Evolutionary conservation across 1,139 yeast genomes (phyloP).

Genomic region (Yamadazyma epiphylla): DNA sequence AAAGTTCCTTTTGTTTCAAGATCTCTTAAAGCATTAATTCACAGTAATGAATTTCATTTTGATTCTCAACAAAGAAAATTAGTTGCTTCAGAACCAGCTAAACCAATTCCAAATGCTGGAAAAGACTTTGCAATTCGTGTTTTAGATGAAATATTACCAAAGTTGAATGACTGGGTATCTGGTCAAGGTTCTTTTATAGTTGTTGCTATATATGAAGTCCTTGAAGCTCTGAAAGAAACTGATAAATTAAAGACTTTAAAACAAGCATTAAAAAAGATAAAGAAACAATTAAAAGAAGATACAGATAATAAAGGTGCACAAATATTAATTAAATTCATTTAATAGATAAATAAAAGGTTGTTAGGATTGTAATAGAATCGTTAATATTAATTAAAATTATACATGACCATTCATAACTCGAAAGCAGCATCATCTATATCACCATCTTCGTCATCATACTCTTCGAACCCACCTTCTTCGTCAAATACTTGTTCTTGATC

Average conservation of each 20-base stretch:
- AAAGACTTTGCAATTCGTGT: constrained; percentile 55
- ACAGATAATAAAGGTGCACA: constrained; percentile 75
- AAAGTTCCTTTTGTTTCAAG: constrained; percentile 73
- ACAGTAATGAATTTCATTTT: constrained; percentile 54
- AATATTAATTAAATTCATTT: constrained; percentile 33
- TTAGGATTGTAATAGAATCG: constrained; percentile 1
- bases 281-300: constrained; percentile 44
- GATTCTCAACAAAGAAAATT: constrained; percentile 70
- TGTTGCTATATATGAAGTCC: constrained; percentile 64
- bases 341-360: neutral
- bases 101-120: constrained; percentile 56
- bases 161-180: constrained; percentile 64
- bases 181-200: constrained; percentile 82
- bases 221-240: constrained; percentile 26
- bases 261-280: constrained; percentile 50
- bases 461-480: constrained; percentile 16
- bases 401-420: constrained; percentile 10
- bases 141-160: constrained; percentile 46
- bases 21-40: constrained; percentile 72
- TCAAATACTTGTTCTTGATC: constrained; percentile 17
- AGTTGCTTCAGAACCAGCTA: constrained; percentile 33
- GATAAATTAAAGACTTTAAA: constrained; percentile 43
- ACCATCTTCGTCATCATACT: constrained; percentile 9
- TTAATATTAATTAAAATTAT: too few species aligned
- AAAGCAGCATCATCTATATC: constrained; percentile 11